Conservation (phyloP, 73 alveolate genomes). For the Blepharisma stoltei region DNA sequence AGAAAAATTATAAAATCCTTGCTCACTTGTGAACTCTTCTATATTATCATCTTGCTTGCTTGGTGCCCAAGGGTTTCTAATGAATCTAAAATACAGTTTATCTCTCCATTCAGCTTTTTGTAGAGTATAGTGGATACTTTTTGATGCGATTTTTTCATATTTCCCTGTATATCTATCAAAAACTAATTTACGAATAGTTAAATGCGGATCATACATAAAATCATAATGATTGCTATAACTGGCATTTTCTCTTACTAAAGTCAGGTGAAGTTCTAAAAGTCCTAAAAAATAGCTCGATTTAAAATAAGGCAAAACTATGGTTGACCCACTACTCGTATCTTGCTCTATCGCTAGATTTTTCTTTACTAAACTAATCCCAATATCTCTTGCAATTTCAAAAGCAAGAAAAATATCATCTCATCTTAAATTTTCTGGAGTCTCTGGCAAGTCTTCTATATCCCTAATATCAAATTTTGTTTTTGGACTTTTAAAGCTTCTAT, state of each 20-base stretch:
- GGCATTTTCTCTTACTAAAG: neutral
- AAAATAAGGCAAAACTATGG: neutral
- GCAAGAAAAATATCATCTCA: neutral
- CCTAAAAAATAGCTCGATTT: neutral
- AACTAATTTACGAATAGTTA: neutral
- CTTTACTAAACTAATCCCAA: neutral
- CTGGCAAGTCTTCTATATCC: neutral
- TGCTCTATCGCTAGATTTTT: neutral
- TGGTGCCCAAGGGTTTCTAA: neutral
- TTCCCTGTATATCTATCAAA: neutral
- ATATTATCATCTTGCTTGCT: neutral
- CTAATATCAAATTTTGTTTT: neutral
- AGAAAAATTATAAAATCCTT: slow-evolving; percentile 16
- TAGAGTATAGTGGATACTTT: neutral
- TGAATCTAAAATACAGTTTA: neutral
- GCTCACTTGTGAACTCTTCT: neutral
- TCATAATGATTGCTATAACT: neutral
- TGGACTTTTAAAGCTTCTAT: slow-evolving; percentile 8
- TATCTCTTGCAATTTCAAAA: neutral
- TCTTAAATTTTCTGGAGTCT: neutral
- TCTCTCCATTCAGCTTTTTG: neutral
- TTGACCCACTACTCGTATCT: neutral
- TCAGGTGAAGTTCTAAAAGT: neutral
- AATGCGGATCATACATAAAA: neutral
- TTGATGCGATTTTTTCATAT: neutral